Evolutionary conservation across 768 basidiomycete species (phyloP).

Genomic region (Boletus edulis): DNA sequence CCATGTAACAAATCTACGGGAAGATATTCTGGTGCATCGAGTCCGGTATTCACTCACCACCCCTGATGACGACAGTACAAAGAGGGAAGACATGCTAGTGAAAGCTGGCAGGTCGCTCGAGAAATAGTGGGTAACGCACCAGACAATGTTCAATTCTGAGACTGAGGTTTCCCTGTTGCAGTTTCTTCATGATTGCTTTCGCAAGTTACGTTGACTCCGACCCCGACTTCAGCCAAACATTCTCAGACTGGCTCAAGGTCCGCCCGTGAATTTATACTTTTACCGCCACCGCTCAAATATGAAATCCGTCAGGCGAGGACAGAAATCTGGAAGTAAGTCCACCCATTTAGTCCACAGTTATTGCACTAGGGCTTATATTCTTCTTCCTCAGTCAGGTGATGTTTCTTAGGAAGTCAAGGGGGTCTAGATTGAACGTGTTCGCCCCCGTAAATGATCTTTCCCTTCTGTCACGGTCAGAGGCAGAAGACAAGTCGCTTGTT

Average conservation of each 20-base stretch:
- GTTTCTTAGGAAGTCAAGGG: slow-evolving; percentile 71
- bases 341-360: slow-evolving; percentile 3
- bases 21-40: slow-evolving; percentile 81
- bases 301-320: slow-evolving; percentile 55
- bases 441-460: slow-evolving; percentile 89
- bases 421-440: slow-evolving; percentile 71
- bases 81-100: slow-evolving; percentile 49
- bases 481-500: slow-evolving; percentile 52
- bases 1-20: slow-evolving; percentile 88
- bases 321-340: slow-evolving; percentile 88
- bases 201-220: slow-evolving; percentile 80
- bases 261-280: slow-evolving; percentile 7
- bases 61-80: slow-evolving; percentile 60
- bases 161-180: slow-evolving; percentile 27
- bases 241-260: slow-evolving; percentile 87
- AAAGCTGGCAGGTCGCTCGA: slow-evolving; percentile 77
- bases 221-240: slow-evolving; percentile 62
- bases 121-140: slow-evolving; percentile 72
- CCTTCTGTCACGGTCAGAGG: slow-evolving; percentile 67
- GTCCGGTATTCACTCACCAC: slow-evolving; percentile 83
- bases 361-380: background rate
- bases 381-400: slow-evolving; percentile 65
- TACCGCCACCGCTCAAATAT: background rate
- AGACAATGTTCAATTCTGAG: background rate
- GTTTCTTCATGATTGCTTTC: slow-evolving; percentile 94